A percentile compares a stretch with the other conserved stretches of the same genome.
Evolutionary conservation across 495 filamentous ascomycete genomes (phyloP).

Genomic region (Annulohypoxylon bovei): DNA sequence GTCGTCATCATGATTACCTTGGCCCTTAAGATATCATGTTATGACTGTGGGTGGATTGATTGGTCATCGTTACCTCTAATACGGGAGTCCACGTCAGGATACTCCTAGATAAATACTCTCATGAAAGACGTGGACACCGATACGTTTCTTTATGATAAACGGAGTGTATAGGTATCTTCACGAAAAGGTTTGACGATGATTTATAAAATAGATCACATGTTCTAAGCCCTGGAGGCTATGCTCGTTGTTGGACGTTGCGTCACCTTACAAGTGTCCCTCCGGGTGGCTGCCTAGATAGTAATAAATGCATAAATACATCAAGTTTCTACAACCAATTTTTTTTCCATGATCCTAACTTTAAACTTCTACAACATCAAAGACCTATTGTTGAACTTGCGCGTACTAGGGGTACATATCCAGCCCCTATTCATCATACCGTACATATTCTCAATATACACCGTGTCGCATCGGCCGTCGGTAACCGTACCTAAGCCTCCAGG

Average conservation of each 20-base stretch:
- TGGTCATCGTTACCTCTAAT: background rate
- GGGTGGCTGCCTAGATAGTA: no score
- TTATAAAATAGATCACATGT: background rate
- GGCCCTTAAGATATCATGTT: background rate
- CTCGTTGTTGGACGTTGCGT: no score
- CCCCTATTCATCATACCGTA: slow-evolving; percentile 1
- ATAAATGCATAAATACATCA: no score
- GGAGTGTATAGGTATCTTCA: background rate
- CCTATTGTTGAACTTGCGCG: no score
- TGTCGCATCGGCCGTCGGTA: background rate
- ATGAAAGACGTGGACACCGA: background rate
- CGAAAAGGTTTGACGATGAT: background rate
- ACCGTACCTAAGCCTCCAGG: background rate
- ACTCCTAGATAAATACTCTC: background rate
- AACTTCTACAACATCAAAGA: no score
- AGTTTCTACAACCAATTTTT: no score
- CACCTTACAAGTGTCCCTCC: no score
- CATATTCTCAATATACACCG: background rate
- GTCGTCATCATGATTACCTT: background rate
- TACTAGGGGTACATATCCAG: background rate
- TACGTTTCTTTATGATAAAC: background rate
- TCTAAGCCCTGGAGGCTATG: background rate
- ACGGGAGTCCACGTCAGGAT: background rate
- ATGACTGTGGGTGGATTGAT: background rate
- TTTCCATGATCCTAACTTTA: no score